phyloP scores from a whole-genome alignment of 2,329 filamentous ascomycete species.

The Geoglossum cookeanum region DNA sequence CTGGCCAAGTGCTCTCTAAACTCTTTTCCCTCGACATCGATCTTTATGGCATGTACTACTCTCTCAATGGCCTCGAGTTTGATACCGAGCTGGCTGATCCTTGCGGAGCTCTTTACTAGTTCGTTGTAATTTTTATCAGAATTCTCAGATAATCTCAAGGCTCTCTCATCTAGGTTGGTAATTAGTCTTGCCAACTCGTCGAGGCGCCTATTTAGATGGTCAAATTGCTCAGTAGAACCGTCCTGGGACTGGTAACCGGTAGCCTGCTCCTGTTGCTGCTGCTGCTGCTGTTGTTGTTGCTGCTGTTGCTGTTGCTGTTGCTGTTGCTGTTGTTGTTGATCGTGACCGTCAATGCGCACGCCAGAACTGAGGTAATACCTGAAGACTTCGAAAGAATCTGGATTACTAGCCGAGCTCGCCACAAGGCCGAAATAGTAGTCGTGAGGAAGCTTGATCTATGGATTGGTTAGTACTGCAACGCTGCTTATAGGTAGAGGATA shows the following conservation, averaged over 20 bases:
- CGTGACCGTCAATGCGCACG: conserved; percentile 24
- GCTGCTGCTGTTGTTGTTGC: conserved; percentile 1
- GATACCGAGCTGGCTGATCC: conserved; percentile 22
- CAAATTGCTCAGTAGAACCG: conserved; percentile 35
- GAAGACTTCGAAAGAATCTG: conserved; percentile 88
- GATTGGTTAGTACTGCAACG: conserved; percentile 7
- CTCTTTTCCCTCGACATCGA: conserved; percentile 36
- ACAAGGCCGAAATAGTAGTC: conserved; percentile 78
- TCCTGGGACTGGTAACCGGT: too few species aligned
- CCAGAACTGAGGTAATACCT: conserved; percentile 47
- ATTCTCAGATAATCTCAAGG: conserved; percentile 32
- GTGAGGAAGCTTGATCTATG: conserved; percentile 49
- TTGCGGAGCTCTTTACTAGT: conserved; percentile 16
- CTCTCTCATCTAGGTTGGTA: conserved; percentile 33
- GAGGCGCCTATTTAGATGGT: conserved; percentile 68
- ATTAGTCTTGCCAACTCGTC: conserved; percentile 34
- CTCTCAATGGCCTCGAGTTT: conserved; percentile 34
- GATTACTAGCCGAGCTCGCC: conserved; percentile 73
- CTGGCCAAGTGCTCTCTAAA: conserved; percentile 34
- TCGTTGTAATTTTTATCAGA: conserved; percentile 34
- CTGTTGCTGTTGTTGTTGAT: conserved; percentile 8
- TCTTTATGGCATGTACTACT: conserved; percentile 29
- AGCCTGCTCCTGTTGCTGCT: conserved; percentile 4
- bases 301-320: conserved; percentile 6
- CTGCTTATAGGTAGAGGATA: conserved; percentile 3